Percentiles rank a stretch among this genome's conserved stretches.
phyloP scores from a whole-genome alignment of 2,329 filamentous ascomycete genomes.

The Pleoardoris graminearum region DNA sequence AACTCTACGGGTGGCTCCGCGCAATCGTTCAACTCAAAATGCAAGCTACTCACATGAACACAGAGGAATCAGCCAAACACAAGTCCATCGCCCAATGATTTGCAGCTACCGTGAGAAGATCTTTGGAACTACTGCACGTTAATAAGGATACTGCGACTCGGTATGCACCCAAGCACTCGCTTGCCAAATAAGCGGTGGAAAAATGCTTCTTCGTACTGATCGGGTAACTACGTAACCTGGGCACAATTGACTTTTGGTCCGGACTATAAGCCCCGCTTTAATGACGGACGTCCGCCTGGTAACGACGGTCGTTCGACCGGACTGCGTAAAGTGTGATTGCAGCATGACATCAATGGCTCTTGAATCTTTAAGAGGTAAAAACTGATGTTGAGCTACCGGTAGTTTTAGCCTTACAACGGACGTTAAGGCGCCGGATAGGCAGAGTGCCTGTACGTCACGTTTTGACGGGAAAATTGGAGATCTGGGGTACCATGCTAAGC shows the following conservation, averaged over 20 bases:
- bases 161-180: constrained; percentile 14
- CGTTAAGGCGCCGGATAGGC: constrained; percentile 17
- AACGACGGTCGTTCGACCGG: constrained; percentile 11
- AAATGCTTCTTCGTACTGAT: background rate
- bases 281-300: constrained; percentile 7
- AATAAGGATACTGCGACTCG: constrained; percentile 21
- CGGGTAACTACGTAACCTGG: background rate
- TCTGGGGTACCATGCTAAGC: constrained; percentile 23
- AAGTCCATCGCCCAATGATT: background rate
- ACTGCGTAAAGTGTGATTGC: constrained; percentile 3
- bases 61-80: background rate
- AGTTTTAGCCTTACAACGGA: constrained; percentile 20
- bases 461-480: constrained; percentile 12
- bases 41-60: background rate
- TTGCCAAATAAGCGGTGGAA: constrained; percentile 13
- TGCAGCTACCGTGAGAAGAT: background rate
- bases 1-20: too few species aligned
- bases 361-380: too few species aligned
- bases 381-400: background rate
- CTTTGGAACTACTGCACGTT: constrained; percentile 1
- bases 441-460: constrained; percentile 3
- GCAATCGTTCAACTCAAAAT: too few species aligned
- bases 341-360: constrained; percentile 1
- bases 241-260: constrained; percentile 1
- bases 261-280: background rate